phyloP scores from a whole-genome alignment of 2,329 filamentous ascomycete species.

The Phialophora expanda region DNA sequence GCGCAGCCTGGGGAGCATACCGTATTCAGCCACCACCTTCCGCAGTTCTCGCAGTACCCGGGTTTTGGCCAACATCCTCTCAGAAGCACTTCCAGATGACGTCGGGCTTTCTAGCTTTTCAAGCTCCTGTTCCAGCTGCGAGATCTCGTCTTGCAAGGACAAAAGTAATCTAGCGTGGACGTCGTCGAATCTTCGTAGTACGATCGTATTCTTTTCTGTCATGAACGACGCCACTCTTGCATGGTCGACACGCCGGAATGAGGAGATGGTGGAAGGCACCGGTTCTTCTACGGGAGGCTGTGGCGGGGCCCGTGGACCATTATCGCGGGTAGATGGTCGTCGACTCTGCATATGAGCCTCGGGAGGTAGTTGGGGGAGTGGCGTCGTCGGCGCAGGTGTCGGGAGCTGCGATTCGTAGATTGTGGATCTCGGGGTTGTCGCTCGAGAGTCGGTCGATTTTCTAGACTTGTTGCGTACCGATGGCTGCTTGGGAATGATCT shows the following conservation, averaged over 20 bases:
- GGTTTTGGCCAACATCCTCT: slow-evolving; percentile 32
- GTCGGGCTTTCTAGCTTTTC: slow-evolving; percentile 39
- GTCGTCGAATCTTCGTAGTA: slow-evolving; percentile 45
- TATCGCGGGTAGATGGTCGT: slow-evolving; percentile 26
- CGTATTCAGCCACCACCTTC: slow-evolving; percentile 39
- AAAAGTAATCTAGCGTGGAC: slow-evolving; percentile 44
- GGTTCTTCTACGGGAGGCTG: slow-evolving; percentile 23
- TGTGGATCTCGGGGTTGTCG: slow-evolving; percentile 30
- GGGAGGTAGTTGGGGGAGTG: slow-evolving; percentile 33
- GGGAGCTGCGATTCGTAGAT: slow-evolving; percentile 34
- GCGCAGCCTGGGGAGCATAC: slow-evolving; percentile 24
- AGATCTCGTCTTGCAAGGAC: slow-evolving; percentile 45
- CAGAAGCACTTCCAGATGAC: slow-evolving; percentile 21
- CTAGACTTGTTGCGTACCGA: slow-evolving; percentile 30
- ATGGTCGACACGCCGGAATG: slow-evolving; percentile 29
- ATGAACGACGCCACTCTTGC: slow-evolving; percentile 37
- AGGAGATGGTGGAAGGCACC: slow-evolving; percentile 8
- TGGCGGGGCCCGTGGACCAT: slow-evolving; percentile 10
- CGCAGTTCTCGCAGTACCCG: slow-evolving; percentile 37
- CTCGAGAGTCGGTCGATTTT: slow-evolving; percentile 35
- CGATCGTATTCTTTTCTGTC: slow-evolving; percentile 36
- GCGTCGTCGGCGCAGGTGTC: slow-evolving; percentile 36
- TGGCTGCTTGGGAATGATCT: slow-evolving; percentile 22
- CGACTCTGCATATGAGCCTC: slow-evolving; percentile 30
- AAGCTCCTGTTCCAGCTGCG: slow-evolving; percentile 42